Conservation (phyloP, 1,284 basidiomycete genomes). For the Microstroma glucosiphilum region DNA sequence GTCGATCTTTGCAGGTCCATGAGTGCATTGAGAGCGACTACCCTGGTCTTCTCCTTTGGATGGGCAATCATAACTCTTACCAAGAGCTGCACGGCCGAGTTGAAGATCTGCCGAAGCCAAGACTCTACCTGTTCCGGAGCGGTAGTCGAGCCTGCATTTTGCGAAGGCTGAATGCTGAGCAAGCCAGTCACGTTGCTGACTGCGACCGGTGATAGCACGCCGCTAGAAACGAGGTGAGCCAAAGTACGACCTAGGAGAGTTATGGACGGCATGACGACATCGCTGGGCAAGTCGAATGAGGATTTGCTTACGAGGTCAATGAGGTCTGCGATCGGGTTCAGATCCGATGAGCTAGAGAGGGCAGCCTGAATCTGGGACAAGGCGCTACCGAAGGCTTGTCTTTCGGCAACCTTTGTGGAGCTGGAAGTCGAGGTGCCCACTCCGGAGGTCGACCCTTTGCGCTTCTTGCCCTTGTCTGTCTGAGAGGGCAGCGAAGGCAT, state of each 20-base stretch:
- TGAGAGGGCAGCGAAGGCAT: constrained; percentile 2
- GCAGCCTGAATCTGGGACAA: constrained; percentile 21
- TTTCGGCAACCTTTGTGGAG: neutral
- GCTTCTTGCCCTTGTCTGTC: neutral
- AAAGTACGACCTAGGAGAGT: neutral
- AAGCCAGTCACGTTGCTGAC: neutral
- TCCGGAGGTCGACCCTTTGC: neutral
- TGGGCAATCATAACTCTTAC: neutral
- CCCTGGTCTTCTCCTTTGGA: constrained; percentile 2
- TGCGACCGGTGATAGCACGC: neutral
- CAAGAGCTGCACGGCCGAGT: neutral
- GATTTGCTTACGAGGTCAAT: constrained; percentile 23
- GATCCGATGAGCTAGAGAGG: constrained; percentile 33
- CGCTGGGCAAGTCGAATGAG: constrained; percentile 1
- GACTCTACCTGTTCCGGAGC: neutral
- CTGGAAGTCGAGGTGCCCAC: neutral
- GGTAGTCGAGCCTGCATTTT: neutral
- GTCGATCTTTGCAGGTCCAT: neutral
- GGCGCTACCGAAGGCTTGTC: neutral
- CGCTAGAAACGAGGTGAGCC: neutral
- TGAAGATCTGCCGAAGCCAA: constrained; percentile 1
- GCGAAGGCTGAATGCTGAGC: neutral
- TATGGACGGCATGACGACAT: neutral
- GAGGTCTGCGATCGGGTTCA: constrained; percentile 40
- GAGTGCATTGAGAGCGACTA: neutral